A percentile compares a stretch with the other conserved stretches of the same genome.
Conservation (phyloP, 768 basidiomycete genomes). For the Suillus ampliporus region DNA sequence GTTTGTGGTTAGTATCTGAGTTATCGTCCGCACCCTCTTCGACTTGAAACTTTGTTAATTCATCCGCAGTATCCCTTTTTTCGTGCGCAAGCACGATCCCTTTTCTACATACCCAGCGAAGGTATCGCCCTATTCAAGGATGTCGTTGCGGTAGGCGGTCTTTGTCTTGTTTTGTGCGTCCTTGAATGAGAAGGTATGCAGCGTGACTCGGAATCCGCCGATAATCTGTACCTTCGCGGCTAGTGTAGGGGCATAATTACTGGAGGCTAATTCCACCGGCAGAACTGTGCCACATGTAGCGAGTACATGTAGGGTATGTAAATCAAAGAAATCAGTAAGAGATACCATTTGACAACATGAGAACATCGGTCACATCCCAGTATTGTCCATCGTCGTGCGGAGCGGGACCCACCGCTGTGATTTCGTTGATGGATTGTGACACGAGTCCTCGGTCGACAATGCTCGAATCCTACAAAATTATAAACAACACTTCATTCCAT, state of each 20-base stretch:
- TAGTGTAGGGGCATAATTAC: background rate
- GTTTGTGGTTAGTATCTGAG: conserved; percentile 9
- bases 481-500: background rate
- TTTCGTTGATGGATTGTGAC: background rate
- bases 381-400: background rate
- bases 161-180: background rate
- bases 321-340: no score
- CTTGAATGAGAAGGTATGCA: conserved; percentile 4
- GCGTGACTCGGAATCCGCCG: background rate
- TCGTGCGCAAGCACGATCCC: conserved; percentile 7
- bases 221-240: no score
- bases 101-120: conserved; percentile 4
- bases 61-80: conserved; percentile 7
- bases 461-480: background rate
- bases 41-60: background rate
- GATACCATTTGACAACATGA: background rate
- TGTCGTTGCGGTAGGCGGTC: conserved; percentile 13
- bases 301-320: no score
- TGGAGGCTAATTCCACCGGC: background rate
- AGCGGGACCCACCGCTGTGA: background rate
- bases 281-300: background rate
- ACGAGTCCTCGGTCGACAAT: background rate
- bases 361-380: background rate
- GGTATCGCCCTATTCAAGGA: conserved; percentile 12
- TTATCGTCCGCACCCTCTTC: background rate